Evolutionary conservation across 1,139 yeast genomes (phyloP).

Genomic region (Blastobotrys persicus): DNA sequence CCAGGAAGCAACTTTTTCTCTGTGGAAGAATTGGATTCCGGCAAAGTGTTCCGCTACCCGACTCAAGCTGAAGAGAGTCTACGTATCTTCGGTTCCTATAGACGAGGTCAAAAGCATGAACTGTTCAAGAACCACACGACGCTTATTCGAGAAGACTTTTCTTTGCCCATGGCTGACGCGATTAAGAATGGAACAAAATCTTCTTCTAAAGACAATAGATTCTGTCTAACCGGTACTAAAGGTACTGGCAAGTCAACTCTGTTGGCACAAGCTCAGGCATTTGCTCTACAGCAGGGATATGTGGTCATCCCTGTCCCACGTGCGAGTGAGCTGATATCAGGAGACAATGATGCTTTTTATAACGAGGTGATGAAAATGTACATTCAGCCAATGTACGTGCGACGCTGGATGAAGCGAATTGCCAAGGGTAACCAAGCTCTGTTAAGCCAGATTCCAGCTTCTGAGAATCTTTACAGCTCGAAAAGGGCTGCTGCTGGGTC

Average conservation of each 20-base stretch:
- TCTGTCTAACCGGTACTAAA: conserved; percentile 62
- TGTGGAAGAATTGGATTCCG: conserved; percentile 18
- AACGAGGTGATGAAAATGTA: conserved; percentile 52
- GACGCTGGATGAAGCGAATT: conserved; percentile 57
- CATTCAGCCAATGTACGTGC: conserved; percentile 79
- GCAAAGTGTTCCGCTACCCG: conserved; percentile 27
- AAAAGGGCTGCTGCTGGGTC: conserved; percentile 25
- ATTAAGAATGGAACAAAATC: conserved; percentile 28
- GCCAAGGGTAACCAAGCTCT: conserved; percentile 54
- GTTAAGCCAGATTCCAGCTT: conserved; percentile 44
- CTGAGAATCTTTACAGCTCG: conserved; percentile 1
- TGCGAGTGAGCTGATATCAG: conserved; percentile 63
- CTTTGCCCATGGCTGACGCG: conserved; percentile 35
- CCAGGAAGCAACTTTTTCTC: conserved; percentile 17
- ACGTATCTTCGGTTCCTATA: conserved; percentile 45
- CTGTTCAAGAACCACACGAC: conserved; percentile 48
- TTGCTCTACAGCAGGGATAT: conserved; percentile 49
- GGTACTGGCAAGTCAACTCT: conserved; percentile 83
- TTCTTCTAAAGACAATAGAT: conserved; percentile 47
- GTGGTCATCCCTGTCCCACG: conserved; percentile 66
- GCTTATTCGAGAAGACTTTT: conserved; percentile 41
- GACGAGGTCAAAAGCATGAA: conserved; percentile 52
- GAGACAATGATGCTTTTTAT: conserved; percentile 64
- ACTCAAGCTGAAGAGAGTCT: conserved; percentile 31
- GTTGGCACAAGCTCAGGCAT: conserved; percentile 68